Conservation (phyloP, 169 alveolate genomes). For the Plasmodium sp. region DNA sequence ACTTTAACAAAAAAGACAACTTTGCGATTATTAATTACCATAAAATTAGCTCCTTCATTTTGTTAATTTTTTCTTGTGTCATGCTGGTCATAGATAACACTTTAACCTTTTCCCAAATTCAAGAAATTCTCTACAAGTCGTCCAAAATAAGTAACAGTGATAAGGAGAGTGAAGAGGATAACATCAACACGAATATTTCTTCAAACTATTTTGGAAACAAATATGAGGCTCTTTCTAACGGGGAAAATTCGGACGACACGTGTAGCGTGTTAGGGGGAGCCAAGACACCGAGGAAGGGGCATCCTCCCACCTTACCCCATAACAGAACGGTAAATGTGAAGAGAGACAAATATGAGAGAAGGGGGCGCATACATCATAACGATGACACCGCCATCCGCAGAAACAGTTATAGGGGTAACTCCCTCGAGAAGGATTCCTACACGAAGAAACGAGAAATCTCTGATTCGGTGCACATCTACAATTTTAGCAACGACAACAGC, state of each 20-base stretch:
- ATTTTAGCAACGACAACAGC: background rate
- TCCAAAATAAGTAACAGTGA: constrained; percentile 52
- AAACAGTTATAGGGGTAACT: background rate
- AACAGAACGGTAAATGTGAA: background rate
- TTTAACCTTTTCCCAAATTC: constrained; percentile 58
- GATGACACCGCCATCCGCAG: background rate
- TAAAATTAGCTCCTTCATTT: constrained; percentile 67
- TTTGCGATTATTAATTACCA: constrained; percentile 81
- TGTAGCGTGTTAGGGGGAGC: background rate
- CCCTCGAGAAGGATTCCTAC: background rate
- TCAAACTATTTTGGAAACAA: constrained; percentile 25
- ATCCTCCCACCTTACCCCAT: background rate
- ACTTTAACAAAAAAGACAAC: constrained; percentile 80
- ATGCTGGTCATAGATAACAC: constrained; percentile 64
- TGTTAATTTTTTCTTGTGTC: constrained; percentile 63
- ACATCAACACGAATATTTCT: background rate
- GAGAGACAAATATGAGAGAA: background rate
- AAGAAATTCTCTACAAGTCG: constrained; percentile 66
- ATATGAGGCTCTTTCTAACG: background rate
- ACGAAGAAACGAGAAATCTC: background rate
- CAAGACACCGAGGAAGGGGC: background rate
- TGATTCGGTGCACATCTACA: background rate
- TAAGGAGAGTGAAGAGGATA: constrained; percentile 3
- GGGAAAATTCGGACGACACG: constrained; percentile 6
- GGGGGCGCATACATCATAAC: background rate